Evolutionary conservation across 2,329 filamentous ascomycete genomes (phyloP), one percentile per base, ranked within the genome.

Genomic region (Cytospora piceicola): DNA sequence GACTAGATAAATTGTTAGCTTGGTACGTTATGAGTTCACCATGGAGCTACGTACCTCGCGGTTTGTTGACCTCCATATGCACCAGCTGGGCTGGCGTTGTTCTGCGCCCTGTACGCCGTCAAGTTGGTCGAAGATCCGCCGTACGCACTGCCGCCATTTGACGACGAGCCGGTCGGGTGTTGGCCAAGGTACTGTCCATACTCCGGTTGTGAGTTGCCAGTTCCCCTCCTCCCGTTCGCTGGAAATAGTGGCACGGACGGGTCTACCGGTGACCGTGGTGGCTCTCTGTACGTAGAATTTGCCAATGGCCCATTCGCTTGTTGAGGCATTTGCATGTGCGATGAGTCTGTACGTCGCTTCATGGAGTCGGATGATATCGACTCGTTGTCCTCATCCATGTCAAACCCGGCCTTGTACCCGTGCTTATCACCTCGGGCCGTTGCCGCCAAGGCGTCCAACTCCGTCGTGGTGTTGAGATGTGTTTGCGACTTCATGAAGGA

Each of bases 401-500:
- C 88, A 32, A 88, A 80, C 36, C 81, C 81, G 65, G 82, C 80
- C 69, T 84, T 84, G 68, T 85, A 84, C 56, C 83, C 84, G 61
- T 75, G 75, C 77, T 92, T 91, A 75, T 96, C 93, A 65, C 93
- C 93, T 74, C 94, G 90, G 39, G 94, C 94, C 6, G 93, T 96
- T 20, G 91, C 92, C 70, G 92, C 94, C 65, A 97, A 82, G 11
- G 94, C 94, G 76, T 97, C 93, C 59, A 97, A 85, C 78, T 97
- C 94, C 9, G 93, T 96, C 5, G 90, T 92, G 20, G 83, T 80
- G 55, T 79, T 86, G 62, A 97, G 82, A 73, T 94, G 90, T 6
- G 91, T 91, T 77, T 95, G 91, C 17, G 93, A 97, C 82, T 97
- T 97, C 88, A 97, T 97, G 80, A 98, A 97, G 12, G 94, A 97